Percentiles rank a stretch among this genome's conserved stretches.
These are phyloP conservation scores for Salmacisia buchloeana DNA, from an alignment of 1,284 basidiomycete species.

Conservation along the genomic window DNA sequence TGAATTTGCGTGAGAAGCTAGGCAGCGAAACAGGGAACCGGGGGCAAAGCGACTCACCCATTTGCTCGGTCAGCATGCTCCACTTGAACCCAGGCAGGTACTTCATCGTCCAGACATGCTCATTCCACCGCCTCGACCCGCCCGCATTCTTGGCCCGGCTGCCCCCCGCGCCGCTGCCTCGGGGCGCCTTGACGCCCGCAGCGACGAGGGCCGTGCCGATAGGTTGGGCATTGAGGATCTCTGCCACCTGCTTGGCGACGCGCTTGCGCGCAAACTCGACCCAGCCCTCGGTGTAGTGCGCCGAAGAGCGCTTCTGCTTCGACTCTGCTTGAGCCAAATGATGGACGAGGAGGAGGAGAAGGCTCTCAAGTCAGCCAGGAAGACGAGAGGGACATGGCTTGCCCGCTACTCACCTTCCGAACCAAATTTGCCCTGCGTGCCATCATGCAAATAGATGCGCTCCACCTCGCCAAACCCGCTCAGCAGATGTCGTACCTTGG, in stretches of 20 bases:
- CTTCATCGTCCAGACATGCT: conserved; percentile 99
- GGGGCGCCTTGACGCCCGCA: conserved; percentile 22
- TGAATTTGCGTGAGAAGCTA: background rate
- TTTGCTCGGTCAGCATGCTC: conserved; percentile 97
- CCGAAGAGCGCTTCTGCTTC: conserved; percentile 65
- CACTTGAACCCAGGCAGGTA: conserved; percentile 97
- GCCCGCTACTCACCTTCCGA: background rate
- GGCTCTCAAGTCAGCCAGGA: no score
- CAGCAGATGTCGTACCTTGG: conserved; percentile 77
- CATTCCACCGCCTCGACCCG: conserved; percentile 62
- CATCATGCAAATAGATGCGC: conserved; percentile 45
- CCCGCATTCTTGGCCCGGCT: conserved; percentile 27
- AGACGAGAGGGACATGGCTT: no score
- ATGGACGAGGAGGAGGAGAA: background rate
- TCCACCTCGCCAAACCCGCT: conserved; percentile 46
- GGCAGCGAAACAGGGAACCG: background rate
- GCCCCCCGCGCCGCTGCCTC: conserved; percentile 18
- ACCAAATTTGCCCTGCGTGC: conserved; percentile 11
- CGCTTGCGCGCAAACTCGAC: conserved; percentile 93
- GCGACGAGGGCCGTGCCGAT: conserved; percentile 58
- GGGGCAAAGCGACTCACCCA: conserved; percentile 62
- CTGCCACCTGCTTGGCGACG: conserved; percentile 81
- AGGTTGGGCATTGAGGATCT: conserved; percentile 90
- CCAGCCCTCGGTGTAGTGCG: conserved; percentile 92
- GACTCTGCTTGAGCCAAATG: background rate